Evolutionary conservation across 768 basidiomycete genomes (phyloP).

Genomic region (Boletus rubescentipes): DNA sequence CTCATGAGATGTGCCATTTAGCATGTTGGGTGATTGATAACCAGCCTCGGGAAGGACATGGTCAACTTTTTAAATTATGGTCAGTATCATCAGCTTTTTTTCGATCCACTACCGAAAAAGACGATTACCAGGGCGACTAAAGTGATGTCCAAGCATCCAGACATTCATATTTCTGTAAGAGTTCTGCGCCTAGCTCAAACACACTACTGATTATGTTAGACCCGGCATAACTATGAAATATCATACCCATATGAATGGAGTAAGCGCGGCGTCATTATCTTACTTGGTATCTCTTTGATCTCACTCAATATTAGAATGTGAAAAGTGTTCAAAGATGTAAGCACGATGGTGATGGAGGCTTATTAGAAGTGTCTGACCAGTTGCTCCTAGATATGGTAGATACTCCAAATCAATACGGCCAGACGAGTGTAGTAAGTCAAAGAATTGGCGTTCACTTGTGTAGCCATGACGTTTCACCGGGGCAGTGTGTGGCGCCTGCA

Average conservation of each 20-base stretch:
- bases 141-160: conserved; percentile 65
- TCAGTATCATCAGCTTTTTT: conserved; percentile 31
- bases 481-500: conserved; percentile 68
- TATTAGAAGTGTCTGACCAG: conserved; percentile 4
- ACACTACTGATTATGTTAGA: conserved; percentile 40
- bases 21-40: conserved; percentile 82
- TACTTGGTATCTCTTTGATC: not conserved
- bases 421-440: conserved; percentile 56
- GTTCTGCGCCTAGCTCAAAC: conserved; percentile 1
- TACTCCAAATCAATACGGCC: conserved; percentile 71
- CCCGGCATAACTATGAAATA: conserved; percentile 74
- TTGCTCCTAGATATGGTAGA: conserved; percentile 58
- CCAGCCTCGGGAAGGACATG: conserved; percentile 70
- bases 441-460: not conserved
- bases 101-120: not conserved
- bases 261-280: conserved; percentile 33
- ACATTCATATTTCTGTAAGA: conserved; percentile 72
- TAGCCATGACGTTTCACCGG: not conserved
- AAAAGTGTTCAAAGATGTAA: conserved; percentile 61
- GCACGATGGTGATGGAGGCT: conserved; percentile 10
- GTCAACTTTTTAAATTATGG: conserved; percentile 72
- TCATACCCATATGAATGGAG: conserved; percentile 73
- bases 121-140: conserved; percentile 50
- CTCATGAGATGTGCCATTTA: conserved; percentile 92
- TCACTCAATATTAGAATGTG: conserved; percentile 48